Conservation (phyloP, 345 rosid species). For the Populus deltoides region DNA sequence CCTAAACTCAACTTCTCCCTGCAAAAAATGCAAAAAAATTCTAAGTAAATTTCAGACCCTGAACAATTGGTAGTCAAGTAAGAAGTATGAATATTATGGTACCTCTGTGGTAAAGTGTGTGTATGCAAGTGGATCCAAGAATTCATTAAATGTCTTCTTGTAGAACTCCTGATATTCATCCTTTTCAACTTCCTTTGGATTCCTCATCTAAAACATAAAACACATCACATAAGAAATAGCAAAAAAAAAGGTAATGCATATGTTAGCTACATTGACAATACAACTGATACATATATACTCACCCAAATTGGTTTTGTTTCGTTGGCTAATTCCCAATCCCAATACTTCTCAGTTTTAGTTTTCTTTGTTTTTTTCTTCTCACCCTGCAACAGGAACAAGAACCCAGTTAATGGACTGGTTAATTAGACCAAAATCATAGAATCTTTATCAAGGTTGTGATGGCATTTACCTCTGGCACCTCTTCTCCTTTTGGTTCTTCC, state of each 20-base stretch:
- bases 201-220: conserved; percentile 63
- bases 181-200: conserved; percentile 71
- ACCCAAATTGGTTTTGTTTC: conserved; percentile 98
- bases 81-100: neutral
- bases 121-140: conserved; percentile 83
- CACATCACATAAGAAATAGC: neutral
- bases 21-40: conserved; percentile 25
- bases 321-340: conserved; percentile 97
- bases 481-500: conserved; percentile 76
- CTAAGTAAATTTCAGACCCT: conserved; percentile 2
- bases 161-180: conserved; percentile 85
- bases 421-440: neutral
- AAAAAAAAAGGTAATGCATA: neutral
- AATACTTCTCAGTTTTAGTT: conserved; percentile 89
- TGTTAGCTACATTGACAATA: neutral
- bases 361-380: conserved; percentile 79
- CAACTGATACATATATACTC: conserved; percentile 22
- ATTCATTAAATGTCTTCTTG: conserved; percentile 88
- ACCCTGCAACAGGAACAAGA: conserved; percentile 42
- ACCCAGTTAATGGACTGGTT: conserved; percentile 1
- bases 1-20: conserved; percentile 99
- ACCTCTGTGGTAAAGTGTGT: conserved; percentile 95
- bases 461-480: conserved; percentile 60
- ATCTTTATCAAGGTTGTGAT: neutral
- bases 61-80: neutral